Base-by-base conservation (phyloP, 768 basidiomycete species). In the Boletus bicolor region DNA sequence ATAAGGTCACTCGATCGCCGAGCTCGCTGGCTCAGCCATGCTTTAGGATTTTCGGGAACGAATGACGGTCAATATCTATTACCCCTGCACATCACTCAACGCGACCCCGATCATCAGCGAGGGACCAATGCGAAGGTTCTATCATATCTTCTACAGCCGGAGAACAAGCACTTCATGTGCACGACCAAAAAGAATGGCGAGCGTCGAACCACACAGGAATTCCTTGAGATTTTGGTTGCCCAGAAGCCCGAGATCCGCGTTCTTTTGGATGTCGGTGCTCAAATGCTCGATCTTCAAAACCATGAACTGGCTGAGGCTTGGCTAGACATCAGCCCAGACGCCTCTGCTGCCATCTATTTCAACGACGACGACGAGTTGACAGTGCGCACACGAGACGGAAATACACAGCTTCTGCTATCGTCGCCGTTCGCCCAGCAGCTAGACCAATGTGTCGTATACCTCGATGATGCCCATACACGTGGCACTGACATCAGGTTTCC, bases 221-320 rank as follows among this genome's bases (percentile, higher is more conserved):
- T 72, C 55, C 56, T 80, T 19, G 17, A 60, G 1, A 52, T 68
- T 19, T 17, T 83, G 4, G 69, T 24, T 24, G 21, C 21, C 21
- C 21, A 24, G 21, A 24, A 24, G 21, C 21, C 21, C 21, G 21
- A 24, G 71, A 10, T 17, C 54, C 0, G 51, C 50, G 80, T 83
- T 6, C 64, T 83, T n/a, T 64, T 83, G 14, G 82, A 83, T 43
- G 81, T 83, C 11, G 82, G 82, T 4, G 82, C 82, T 0, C 82
- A 83, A 57, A 78, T 84, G 68, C 66, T 83, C 9, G 81, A 83
- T 43, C 67, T 81, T 52, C 64, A 70, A 24, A 83, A 81, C 55
- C 36, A 60, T 3, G 67, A 78, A 24, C 51, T 83, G 5, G 78
- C 72, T 2, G 37, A 52, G n/a, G 42, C 60, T 2, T 83, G 82